phyloP scores from a whole-genome alignment of 352 stramenopile genomes.

The Phytophthora podocarpi region DNA sequence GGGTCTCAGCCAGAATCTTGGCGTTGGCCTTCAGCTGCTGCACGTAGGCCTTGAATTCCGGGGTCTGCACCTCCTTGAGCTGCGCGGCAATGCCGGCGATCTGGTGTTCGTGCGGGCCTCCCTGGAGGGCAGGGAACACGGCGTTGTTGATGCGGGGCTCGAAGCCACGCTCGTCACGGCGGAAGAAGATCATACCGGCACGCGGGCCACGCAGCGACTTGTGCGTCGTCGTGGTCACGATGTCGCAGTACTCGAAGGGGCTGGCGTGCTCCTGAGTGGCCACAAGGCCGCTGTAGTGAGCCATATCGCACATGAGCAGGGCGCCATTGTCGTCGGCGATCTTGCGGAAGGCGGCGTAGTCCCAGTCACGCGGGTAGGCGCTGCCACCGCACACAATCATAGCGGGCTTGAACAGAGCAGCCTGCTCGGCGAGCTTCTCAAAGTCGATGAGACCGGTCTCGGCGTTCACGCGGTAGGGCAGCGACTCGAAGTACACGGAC shows the following conservation, averaged over 20 bases:
- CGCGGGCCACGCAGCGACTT: constrained; percentile 98
- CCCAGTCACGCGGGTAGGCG: constrained; percentile 99
- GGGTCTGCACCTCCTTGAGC: constrained; percentile 96
- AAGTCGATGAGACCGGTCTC: constrained; percentile 98
- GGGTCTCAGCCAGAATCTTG: constrained; percentile 90
- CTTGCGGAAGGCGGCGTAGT: constrained; percentile 97
- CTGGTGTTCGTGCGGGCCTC: constrained; percentile 98
- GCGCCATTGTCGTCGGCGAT: constrained; percentile 98
- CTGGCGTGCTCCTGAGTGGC: constrained; percentile 93
- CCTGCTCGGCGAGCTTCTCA: constrained; percentile 93
- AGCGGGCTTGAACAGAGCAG: constrained; percentile 97
- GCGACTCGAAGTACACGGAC: constrained; percentile 99
- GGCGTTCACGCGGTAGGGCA: constrained; percentile 96
- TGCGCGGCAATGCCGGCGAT: constrained; percentile 98
- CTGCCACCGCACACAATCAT: constrained; percentile 98
- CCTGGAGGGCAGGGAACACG: constrained; percentile 98
- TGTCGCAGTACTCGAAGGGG: constrained; percentile 98
- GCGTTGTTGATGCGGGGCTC: constrained; percentile 97
- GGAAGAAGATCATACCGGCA: constrained; percentile 99
- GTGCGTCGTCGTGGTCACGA: constrained; percentile 99
- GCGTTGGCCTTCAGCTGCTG: constrained; percentile 96
- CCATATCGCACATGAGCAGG: constrained; percentile 99
- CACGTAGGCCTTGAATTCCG: constrained; percentile 98
- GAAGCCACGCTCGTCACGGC: constrained; percentile 94
- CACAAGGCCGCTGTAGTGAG: constrained; percentile 98